Conservation (phyloP, 192 early-diverging fungal genomes). For the Funneliformis geosporum region DNA sequence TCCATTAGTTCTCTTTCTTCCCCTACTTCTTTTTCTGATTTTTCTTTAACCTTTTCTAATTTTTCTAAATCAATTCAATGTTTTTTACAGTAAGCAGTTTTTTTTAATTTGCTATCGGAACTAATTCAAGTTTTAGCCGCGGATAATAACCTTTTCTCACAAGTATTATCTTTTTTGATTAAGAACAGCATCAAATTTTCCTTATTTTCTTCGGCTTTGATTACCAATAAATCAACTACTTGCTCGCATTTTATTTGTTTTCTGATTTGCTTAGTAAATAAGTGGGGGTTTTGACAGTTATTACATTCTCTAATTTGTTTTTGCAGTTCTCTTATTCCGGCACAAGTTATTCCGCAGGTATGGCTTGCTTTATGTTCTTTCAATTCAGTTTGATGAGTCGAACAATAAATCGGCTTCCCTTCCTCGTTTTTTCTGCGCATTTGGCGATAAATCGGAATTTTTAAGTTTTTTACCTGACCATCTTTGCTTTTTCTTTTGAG, state of each 20-base stretch:
- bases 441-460: constrained; percentile 24
- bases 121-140: constrained; percentile 21
- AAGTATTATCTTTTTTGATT: constrained; percentile 23
- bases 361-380: constrained; percentile 1
- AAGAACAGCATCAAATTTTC: constrained; percentile 14
- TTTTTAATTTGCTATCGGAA: constrained; percentile 26
- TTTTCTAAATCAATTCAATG: constrained; percentile 22
- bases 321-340: neutral
- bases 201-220: constrained; percentile 15
- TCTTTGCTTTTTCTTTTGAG: constrained; percentile 16
- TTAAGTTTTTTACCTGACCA: constrained; percentile 17
- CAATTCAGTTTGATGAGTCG: neutral
- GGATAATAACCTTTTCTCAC: constrained; percentile 13
- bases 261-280: constrained; percentile 6
- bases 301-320: neutral
- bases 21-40: neutral
- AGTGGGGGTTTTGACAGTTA: constrained; percentile 8
- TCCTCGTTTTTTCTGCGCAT: constrained; percentile 11
- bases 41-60: constrained; percentile 16
- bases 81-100: constrained; percentile 19
- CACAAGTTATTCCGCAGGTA: neutral
- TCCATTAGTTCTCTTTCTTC: constrained; percentile 11
- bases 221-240: constrained; percentile 22
- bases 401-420: constrained; percentile 13
- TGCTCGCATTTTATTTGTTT: constrained; percentile 21